These are phyloP conservation scores for Xanthoconium stramineum DNA, from an alignment of 768 basidiomycete species.

Conservation along the genomic window DNA sequence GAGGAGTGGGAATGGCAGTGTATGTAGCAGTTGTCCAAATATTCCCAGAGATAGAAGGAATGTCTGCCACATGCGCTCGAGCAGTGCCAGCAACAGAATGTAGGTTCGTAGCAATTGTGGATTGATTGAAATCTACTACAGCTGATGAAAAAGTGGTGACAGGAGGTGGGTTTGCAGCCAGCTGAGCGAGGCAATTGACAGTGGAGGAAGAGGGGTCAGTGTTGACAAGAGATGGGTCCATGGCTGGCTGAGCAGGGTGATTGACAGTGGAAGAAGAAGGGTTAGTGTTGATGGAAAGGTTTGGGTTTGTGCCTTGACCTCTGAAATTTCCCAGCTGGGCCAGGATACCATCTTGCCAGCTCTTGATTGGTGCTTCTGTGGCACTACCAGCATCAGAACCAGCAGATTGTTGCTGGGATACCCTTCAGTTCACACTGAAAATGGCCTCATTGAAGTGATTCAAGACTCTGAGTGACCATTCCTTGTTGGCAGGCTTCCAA, in stretches of 20 bases:
- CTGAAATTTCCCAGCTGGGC: background rate
- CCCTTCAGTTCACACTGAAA: background rate
- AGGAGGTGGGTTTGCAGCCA: background rate
- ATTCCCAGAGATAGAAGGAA: background rate
- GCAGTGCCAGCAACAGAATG: background rate
- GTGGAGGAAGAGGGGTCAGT: background rate
- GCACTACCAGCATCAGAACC: background rate
- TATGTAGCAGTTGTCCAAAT: background rate
- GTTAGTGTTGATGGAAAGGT: no score
- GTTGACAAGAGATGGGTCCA: background rate
- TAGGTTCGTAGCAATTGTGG: background rate
- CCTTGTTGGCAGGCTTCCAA: background rate
- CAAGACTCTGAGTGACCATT: background rate
- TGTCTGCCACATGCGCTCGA: background rate
- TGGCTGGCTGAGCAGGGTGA: background rate
- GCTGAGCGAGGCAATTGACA: background rate
- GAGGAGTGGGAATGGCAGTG: background rate
- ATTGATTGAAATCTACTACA: background rate
- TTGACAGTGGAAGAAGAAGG: background rate
- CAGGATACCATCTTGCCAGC: background rate
- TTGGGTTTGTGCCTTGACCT: no score
- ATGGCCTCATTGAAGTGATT: background rate
- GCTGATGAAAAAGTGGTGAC: background rate
- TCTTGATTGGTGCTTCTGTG: background rate
- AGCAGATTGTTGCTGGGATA: background rate